Evolutionary conservation across 1,284 basidiomycete species (phyloP).

Genomic region (Sutorius eximius): DNA sequence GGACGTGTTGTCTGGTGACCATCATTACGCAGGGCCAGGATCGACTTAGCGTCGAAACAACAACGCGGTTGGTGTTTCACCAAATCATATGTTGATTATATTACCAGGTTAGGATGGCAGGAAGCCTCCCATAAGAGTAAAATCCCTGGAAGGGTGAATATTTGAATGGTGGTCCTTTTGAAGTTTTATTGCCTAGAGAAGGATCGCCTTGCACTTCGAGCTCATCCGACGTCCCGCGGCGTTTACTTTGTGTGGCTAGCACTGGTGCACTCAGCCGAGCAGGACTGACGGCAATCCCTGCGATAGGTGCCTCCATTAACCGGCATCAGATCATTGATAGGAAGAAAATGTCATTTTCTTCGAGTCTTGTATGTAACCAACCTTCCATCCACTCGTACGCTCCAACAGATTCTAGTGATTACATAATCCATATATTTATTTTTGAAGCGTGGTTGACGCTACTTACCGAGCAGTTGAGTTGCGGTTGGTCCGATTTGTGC

Average conservation of each 20-base stretch:
- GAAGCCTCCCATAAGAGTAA: background rate
- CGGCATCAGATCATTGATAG: background rate
- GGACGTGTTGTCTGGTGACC: slow-evolving; percentile 1
- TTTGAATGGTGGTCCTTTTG: background rate
- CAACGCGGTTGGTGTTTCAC: slow-evolving; percentile 9
- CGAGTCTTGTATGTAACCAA: background rate
- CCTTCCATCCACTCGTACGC: too few relatives aligned
- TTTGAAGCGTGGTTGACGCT: background rate
- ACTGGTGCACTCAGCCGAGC: background rate
- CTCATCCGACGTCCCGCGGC: slow-evolving; percentile 1
- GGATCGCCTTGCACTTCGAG: background rate
- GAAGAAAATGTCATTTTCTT: background rate
- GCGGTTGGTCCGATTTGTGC: background rate
- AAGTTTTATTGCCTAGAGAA: background rate
- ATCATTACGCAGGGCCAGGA: slow-evolving; percentile 1
- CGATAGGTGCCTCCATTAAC: background rate
- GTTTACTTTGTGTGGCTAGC: background rate
- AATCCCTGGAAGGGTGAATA: slow-evolving; percentile 1
- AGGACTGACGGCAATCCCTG: background rate
- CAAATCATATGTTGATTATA: background rate
- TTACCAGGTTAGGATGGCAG: background rate
- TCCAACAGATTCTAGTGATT: slow-evolving; percentile 18
- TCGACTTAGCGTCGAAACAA: background rate
- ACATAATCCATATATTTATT: slow-evolving; percentile 17
- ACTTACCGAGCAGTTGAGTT: background rate